A percentile compares a stretch with the other conserved stretches of the same genome.
Conservation (phyloP, 2,329 filamentous ascomycete species). For the Nemania serpens region DNA sequence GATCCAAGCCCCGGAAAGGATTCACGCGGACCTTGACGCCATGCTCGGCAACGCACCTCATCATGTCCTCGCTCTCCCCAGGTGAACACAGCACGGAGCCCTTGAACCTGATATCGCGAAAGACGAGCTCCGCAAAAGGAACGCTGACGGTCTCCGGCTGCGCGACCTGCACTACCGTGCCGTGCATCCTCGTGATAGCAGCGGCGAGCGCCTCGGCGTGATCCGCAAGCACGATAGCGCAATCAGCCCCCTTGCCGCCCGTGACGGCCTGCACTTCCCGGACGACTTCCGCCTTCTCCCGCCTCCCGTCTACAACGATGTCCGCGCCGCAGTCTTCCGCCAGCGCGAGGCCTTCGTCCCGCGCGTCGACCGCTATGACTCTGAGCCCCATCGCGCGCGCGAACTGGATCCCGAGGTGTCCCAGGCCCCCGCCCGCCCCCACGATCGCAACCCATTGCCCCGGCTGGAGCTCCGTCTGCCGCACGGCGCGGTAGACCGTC, state of each 20-base stretch:
- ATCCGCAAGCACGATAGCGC: conserved; percentile 56
- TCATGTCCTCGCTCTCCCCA: conserved; percentile 52
- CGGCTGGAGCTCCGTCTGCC: conserved; percentile 44
- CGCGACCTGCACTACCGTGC: conserved; percentile 60
- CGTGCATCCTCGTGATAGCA: conserved; percentile 64
- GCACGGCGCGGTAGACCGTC: conserved; percentile 54
- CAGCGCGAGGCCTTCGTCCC: conserved; percentile 54
- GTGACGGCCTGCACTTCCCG: conserved; percentile 46
- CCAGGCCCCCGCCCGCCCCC: conserved; percentile 56
- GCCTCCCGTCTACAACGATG: conserved; percentile 56
- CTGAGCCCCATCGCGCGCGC: conserved; percentile 54
- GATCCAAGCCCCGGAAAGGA: conserved; percentile 55
- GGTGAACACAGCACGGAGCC: conserved; percentile 48
- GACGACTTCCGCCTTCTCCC: conserved; percentile 53
- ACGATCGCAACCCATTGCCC: conserved; percentile 50
- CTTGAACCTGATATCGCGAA: conserved; percentile 36
- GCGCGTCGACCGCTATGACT: conserved; percentile 59
- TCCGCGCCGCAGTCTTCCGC: conserved; percentile 51
- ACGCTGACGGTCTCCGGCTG: conserved; percentile 66
- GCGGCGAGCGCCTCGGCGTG: conserved; percentile 54
- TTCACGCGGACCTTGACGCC: conserved; percentile 56
- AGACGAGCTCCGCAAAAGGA: conserved; percentile 57
- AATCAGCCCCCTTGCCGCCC: conserved; percentile 54
- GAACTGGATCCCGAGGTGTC: conserved; percentile 57
- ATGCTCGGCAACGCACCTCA: conserved; percentile 51